Evolutionary conservation across 192 early-diverging fungal genomes (phyloP), one percentile per base, ranked within the genome.

Genomic region (Coemansia reversa): DNA sequence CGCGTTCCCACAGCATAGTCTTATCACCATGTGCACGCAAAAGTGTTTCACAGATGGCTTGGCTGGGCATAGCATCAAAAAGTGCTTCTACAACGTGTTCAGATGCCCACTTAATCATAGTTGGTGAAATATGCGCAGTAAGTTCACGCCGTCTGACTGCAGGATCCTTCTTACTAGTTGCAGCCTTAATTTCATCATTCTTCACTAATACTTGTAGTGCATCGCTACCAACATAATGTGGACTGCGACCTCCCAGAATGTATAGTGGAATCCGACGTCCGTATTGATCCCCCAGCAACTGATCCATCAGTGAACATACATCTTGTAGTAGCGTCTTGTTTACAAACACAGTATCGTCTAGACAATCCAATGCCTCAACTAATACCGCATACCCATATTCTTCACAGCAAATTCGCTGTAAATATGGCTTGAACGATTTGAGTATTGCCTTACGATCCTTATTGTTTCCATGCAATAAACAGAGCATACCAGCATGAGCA

Each of bases 401-500:
- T 67, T 98, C 96, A 56, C 72, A 78, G 66, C 89, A 85, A 65
- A 98, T 91, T 73, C 91, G 91, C 61, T 64, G 56, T 24, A 95
- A 72, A 65, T 86, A 93, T 4, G 86, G 85, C 69, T 93, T 94
- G 72, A 98, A 87, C 20, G 90, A 71, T 72, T 93, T 92, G 60
- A 94, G 74, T 57, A 98, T 94, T 18, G 80, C 79, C 82, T 97
- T 97, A 71, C 94, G 90, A 75, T 96, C 93, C 84, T 96, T 96
- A 35, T 92, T 83, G 20, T 87, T 83, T 9, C 87, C 89, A 70
- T 94, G 77, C 22, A 91, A 74, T 57, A 98, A 59, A 58, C 87
- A 92, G 30, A 90, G 84, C 86, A 94, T 94, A 5, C 88, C 90
- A 22, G 91, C 90, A 25, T 86, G 89, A 7, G 95, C 85, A 60